phyloP scores from a whole-genome alignment of 352 stramenopile genomes.

The Globisporangium mamillatum region DNA sequence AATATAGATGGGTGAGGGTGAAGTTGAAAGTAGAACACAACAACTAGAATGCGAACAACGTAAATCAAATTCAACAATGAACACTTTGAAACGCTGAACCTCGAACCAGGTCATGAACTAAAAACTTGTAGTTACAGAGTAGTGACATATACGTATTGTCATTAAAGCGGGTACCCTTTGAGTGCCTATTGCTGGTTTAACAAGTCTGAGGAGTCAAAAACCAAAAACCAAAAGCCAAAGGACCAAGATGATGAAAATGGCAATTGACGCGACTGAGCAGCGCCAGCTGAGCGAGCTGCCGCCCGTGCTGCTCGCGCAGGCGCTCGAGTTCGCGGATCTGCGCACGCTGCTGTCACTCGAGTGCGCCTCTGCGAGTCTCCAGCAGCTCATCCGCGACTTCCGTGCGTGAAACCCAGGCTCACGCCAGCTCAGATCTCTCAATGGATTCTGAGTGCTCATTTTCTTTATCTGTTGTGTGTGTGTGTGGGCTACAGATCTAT shows the following conservation, averaged over 20 bases:
- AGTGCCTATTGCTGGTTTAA: background rate
- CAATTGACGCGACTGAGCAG: conserved; percentile 1
- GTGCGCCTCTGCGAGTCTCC: conserved; percentile 10
- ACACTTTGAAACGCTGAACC: too few relatives aligned
- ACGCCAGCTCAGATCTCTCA: background rate
- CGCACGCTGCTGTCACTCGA: conserved; percentile 34
- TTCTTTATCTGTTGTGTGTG: background rate
- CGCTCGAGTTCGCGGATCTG: conserved; percentile 41
- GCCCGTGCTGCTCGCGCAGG: conserved; percentile 34
- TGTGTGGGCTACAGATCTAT: conserved; percentile 26
- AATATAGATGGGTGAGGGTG: too few relatives aligned
- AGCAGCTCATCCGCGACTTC: conserved; percentile 12
- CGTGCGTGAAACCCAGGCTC: conserved; percentile 15
- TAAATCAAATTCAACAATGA: too few relatives aligned
- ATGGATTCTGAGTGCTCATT: background rate
- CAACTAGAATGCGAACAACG: too few relatives aligned
- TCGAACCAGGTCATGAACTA: too few relatives aligned
- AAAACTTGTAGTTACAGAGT: background rate
- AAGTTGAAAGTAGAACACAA: too few relatives aligned
- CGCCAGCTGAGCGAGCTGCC: conserved; percentile 32
- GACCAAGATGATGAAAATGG: background rate
- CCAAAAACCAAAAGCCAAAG: background rate
- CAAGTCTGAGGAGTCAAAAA: too few relatives aligned
- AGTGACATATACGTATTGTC: background rate
- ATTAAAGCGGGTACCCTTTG: background rate